A percentile compares a stretch with the other conserved stretches of the same genome.
Conservation (phyloP, 192 early-diverging fungal genomes). For the Lobosporangium transversale region DNA sequence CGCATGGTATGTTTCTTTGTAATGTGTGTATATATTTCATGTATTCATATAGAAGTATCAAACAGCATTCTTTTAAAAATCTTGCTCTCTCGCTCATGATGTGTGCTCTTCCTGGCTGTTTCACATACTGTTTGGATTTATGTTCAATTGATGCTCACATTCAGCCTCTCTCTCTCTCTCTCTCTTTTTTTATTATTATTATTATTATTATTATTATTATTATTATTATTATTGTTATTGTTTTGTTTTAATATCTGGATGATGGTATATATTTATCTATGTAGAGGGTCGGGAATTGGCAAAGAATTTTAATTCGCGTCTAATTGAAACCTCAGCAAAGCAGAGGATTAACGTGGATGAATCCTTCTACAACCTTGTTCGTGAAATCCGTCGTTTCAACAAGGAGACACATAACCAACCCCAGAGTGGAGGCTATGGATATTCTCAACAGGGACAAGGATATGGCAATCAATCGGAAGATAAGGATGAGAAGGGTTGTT, state of each 20-base stretch:
- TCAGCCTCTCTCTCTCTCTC: not conserved
- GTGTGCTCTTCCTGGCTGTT: too few species aligned
- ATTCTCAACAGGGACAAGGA: conserved; percentile 51
- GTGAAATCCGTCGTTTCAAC: conserved; percentile 83
- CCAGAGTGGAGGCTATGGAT: conserved; percentile 54
- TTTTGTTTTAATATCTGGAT: too few species aligned
- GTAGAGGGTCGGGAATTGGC: conserved; percentile 87
- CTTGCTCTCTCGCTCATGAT: too few species aligned
- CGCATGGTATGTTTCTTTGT: conserved; percentile 54
- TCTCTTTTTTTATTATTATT: conserved; percentile 10
- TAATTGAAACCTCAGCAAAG: conserved; percentile 91
- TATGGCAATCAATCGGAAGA: conserved; percentile 48
- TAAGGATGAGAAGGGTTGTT: conserved; percentile 62
- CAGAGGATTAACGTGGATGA: conserved; percentile 92
- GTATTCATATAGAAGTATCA: too few species aligned
- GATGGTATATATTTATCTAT: not conserved
- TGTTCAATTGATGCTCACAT: too few species aligned
- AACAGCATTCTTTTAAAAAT: too few species aligned
- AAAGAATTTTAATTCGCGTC: conserved; percentile 77
- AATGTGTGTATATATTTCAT: too few species aligned
- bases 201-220: not conserved
- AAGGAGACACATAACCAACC: conserved; percentile 67
- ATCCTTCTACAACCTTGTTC: conserved; percentile 88
- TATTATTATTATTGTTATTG: conserved; percentile 4
- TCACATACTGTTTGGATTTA: too few species aligned